These are phyloP conservation scores for Scopulariopsis brevicaulis DNA, from an alignment of 2,329 filamentous ascomycete species.

Conservation along the genomic window DNA sequence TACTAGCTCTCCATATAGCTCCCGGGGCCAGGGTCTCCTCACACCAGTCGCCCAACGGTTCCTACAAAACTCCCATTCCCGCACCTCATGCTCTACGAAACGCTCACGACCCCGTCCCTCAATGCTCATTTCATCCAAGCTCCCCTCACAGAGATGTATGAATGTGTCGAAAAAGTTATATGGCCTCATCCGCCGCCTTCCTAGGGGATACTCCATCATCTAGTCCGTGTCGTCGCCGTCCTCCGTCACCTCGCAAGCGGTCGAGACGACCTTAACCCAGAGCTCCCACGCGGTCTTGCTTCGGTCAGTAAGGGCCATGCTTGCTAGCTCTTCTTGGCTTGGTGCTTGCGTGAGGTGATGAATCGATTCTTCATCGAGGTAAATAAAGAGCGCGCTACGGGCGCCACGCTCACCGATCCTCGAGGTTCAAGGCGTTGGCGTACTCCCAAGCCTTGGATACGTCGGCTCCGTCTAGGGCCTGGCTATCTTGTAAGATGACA, in stretches of 20 bases:
- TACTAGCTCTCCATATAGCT: slow-evolving; percentile 1
- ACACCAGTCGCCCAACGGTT: not conserved
- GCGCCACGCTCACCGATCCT: not conserved
- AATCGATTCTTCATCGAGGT: slow-evolving; percentile 5
- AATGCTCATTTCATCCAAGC: not conserved
- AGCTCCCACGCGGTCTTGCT: slow-evolving; percentile 1
- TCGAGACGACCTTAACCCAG: slow-evolving; percentile 6
- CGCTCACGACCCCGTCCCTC: not conserved
- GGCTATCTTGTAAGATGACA: slow-evolving; percentile 2
- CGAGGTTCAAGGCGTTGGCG: not conserved
- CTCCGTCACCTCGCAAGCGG: not conserved
- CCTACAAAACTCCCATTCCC: not conserved
- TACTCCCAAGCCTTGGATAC: slow-evolving; percentile 3
- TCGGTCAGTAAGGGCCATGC: slow-evolving; percentile 1
- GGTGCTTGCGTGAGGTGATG: slow-evolving; percentile 2
- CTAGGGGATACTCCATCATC: too few species aligned
- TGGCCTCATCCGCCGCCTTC: too few species aligned
- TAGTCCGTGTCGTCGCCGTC: too few species aligned
- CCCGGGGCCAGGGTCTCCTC: not conserved
- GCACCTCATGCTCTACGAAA: not conserved
- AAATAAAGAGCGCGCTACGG: slow-evolving; percentile 4
- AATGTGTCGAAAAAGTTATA: too few species aligned
- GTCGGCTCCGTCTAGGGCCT: slow-evolving; percentile 2
- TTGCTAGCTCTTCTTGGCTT: slow-evolving; percentile 4
- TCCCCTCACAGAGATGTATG: not conserved